These are phyloP conservation scores for Abrus precatorius DNA, from an alignment of 306 rosid genomes.

Conservation along the genomic window DNA sequence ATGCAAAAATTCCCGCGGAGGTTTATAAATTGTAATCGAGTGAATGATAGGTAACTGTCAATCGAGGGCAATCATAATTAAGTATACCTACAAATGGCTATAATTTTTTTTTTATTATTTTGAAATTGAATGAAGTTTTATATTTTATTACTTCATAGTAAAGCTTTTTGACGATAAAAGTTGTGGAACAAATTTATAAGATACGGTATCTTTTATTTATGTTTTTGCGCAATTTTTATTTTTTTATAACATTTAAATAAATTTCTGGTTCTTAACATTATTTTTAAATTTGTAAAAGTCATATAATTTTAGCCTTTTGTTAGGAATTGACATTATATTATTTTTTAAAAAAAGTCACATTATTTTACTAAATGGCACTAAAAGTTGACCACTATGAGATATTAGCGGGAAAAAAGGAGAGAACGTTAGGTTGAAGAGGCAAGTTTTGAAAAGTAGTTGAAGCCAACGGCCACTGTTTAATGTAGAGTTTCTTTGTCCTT, in stretches of 20 bases:
- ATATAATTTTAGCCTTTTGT: no score
- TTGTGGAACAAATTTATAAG: no score
- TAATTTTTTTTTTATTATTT: no score
- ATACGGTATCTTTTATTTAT: no score
- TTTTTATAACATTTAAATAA: no score
- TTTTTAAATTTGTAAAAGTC: no score
- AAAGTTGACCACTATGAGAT: not conserved
- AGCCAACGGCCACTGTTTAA: constrained; percentile 42
- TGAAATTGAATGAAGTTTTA: not conserved
- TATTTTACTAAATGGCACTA: not conserved
- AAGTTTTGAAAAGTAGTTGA: constrained; percentile 62
- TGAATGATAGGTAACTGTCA: not conserved
- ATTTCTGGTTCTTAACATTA: no score
- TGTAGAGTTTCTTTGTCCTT: not conserved
- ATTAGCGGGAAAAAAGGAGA: not conserved
- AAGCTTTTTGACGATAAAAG: no score
- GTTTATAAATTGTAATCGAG: not conserved
- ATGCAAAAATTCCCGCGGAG: not conserved
- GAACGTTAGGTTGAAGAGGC: constrained; percentile 62
- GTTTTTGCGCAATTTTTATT: no score
- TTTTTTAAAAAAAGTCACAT: no score
- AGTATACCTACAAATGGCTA: not conserved
- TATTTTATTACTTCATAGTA: no score
- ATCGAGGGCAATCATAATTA: not conserved
- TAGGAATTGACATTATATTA: no score